Evolutionary conservation across 202 grass and related monocot species (phyloP).

Genomic region (Bolboschoenoplectus hybrid): DNA sequence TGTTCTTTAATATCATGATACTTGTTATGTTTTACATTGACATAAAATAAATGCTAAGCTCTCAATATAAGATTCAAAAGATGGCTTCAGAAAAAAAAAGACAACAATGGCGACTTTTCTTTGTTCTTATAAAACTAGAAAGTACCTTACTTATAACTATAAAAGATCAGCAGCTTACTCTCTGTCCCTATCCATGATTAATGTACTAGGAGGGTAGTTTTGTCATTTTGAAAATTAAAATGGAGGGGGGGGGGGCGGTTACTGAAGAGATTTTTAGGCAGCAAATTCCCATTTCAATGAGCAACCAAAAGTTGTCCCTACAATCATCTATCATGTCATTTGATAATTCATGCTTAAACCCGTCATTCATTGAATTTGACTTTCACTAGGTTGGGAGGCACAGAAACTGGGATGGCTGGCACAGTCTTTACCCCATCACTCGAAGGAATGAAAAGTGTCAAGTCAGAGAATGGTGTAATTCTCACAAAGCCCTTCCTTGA

Average conservation of each 20-base stretch:
- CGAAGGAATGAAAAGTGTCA: conserved; percentile 72
- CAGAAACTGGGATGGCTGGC: conserved; percentile 45
- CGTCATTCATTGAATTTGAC: conserved; percentile 21
- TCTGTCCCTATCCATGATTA: neutral
- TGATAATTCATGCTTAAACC: neutral
- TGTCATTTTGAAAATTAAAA: conserved; percentile 2
- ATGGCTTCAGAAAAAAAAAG: conserved; percentile 1
- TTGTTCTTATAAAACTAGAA: neutral
- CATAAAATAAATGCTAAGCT: neutral
- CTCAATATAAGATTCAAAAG: neutral
- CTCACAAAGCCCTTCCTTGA: conserved; percentile 76
- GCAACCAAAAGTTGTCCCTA: neutral
- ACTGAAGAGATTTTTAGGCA: neutral
- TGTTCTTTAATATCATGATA: neutral
- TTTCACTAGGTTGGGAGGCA: conserved; percentile 35
- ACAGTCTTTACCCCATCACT: conserved; percentile 74
- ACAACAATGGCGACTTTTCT: neutral
- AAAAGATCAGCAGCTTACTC: neutral
- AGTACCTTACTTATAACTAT: neutral
- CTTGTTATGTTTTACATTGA: neutral
- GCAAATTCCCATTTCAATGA: neutral
- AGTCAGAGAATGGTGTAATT: conserved; percentile 58
- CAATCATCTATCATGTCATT: neutral
- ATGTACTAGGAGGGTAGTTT: neutral
- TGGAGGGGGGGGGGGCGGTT: neutral